These are phyloP conservation scores for Penicillium sp. DNA, from an alignment of 2,329 filamentous ascomycete species.

Conservation along the genomic window DNA sequence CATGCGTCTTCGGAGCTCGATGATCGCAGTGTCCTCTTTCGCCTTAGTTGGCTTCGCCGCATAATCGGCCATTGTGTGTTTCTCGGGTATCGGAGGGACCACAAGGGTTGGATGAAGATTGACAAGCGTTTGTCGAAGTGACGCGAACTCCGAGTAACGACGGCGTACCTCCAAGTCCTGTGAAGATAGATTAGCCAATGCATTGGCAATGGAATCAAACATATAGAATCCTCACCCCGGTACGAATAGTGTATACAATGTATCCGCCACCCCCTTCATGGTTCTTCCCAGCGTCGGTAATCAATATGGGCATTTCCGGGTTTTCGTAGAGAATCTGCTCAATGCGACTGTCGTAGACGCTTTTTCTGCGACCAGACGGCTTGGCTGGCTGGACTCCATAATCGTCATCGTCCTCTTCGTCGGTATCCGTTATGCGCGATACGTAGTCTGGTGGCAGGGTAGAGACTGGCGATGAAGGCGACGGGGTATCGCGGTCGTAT, in stretches of 20 bases:
- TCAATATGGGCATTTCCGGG: slow-evolving; percentile 81
- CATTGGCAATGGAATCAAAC: background rate
- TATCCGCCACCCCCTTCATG: slow-evolving; percentile 85
- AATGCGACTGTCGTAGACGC: slow-evolving; percentile 89
- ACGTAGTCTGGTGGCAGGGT: slow-evolving; percentile 60
- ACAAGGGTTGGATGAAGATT: slow-evolving; percentile 92
- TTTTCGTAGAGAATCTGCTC: slow-evolving; percentile 98
- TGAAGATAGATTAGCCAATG: slow-evolving; percentile 1
- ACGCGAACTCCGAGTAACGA: slow-evolving; percentile 94
- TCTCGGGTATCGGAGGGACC: slow-evolving; percentile 95
- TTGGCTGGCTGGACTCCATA: slow-evolving; percentile 47
- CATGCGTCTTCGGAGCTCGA: slow-evolving; percentile 96
- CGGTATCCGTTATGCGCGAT: slow-evolving; percentile 51
- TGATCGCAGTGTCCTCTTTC: slow-evolving; percentile 95
- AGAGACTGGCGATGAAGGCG: slow-evolving; percentile 67
- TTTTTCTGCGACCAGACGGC: slow-evolving; percentile 61
- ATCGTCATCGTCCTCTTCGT: slow-evolving; percentile 57
- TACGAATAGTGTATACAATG: slow-evolving; percentile 96
- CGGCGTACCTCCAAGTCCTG: slow-evolving; percentile 93
- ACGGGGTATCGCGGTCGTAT: slow-evolving; percentile 59
- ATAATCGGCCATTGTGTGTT: slow-evolving; percentile 98
- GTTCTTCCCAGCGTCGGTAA: slow-evolving; percentile 94
- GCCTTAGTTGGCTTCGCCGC: slow-evolving; percentile 96
- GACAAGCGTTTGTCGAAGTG: slow-evolving; percentile 80
- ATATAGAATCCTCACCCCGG: slow-evolving; percentile 61